Conservation (phyloP, 768 basidiomycete genomes). For the Termitomyces titanicus region DNA sequence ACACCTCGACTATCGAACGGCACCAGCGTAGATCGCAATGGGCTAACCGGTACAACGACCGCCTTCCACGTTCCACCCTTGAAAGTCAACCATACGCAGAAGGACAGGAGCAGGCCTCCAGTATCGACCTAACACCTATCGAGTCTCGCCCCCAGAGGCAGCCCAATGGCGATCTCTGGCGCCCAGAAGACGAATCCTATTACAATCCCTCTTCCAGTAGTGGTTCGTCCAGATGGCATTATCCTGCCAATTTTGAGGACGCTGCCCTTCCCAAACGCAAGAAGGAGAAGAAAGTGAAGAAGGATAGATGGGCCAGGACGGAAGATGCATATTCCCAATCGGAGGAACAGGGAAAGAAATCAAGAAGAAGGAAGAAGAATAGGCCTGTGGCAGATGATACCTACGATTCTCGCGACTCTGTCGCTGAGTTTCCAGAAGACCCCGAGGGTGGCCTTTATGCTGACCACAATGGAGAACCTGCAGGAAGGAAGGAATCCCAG, state of each 20-base stretch:
- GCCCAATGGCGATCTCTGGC: constrained; percentile 64
- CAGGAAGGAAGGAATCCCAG: constrained; percentile 15
- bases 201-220: constrained; percentile 46
- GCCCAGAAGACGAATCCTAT: constrained; percentile 69
- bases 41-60: constrained; percentile 84
- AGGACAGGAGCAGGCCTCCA: constrained; percentile 62
- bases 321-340: constrained; percentile 75
- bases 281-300: constrained; percentile 77
- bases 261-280: constrained; percentile 37
- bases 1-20: constrained; percentile 73
- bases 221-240: constrained; percentile 70
- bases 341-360: constrained; percentile 49
- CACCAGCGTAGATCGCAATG: constrained; percentile 81
- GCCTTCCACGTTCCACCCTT: constrained; percentile 63
- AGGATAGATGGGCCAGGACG: constrained; percentile 84
- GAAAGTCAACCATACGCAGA: constrained; percentile 75
- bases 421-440: constrained; percentile 66
- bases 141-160: constrained; percentile 30
- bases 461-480: constrained; percentile 19
- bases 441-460: constrained; percentile 68
- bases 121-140: constrained; percentile 33
- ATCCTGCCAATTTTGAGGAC: constrained; percentile 83
- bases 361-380: constrained; percentile 69
- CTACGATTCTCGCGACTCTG: constrained; percentile 31
- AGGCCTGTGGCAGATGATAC: constrained; percentile 37